Evolutionary conservation across 257 asterid genomes (phyloP), one percentile per base, ranked within the genome.

Genomic region (Mentha longifolia): DNA sequence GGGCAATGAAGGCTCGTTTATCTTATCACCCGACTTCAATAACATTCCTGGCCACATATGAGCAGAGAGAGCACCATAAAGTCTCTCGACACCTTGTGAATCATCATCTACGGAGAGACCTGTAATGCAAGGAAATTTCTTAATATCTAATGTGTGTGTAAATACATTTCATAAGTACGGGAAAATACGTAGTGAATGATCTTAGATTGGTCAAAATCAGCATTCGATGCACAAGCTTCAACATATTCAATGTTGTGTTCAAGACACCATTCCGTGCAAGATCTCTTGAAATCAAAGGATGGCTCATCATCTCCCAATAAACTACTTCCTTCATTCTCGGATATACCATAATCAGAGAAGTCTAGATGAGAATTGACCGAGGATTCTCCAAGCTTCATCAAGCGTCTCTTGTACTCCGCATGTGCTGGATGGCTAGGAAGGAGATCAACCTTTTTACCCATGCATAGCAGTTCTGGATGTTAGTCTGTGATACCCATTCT

Each of bases 41-140:
- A 88, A 71, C 99, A 95, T 92, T 74, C 99, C 96, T 52, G 98
- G 96, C 98, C 99, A 95, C 96, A 89, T 88, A 79, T 87, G 89
- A 72, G 99, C 96, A 76, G 96, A 83, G 55, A 95, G 93, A 59
- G 98, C 99, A 71, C 95, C 97, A 72, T 65, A 84, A 71, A 95
- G 84, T 55, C 98, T 87, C 66, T 95, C 92, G 68, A 87, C 86
- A 15, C 98, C 99, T 81, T 92, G 99, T 20, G 95, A 89, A 82
- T 92, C 99, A 15, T 97, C 99, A 71, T 82, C 85, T 37, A 84
- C 71, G 1, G 86, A 84, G 52, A 84, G 80, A 55, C 89, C 86
- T 84, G 85, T 7, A 60, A 76, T 20, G 59, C 45, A 41, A 71
- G 15, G 51, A 33, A 28, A 70, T 50, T 49, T 54, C 7, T 35